A percentile compares a stretch with the other conserved stretches of the same genome.
Evolutionary conservation across 2,329 filamentous ascomycete species (phyloP).

Genomic region (Xylogone sp.): DNA sequence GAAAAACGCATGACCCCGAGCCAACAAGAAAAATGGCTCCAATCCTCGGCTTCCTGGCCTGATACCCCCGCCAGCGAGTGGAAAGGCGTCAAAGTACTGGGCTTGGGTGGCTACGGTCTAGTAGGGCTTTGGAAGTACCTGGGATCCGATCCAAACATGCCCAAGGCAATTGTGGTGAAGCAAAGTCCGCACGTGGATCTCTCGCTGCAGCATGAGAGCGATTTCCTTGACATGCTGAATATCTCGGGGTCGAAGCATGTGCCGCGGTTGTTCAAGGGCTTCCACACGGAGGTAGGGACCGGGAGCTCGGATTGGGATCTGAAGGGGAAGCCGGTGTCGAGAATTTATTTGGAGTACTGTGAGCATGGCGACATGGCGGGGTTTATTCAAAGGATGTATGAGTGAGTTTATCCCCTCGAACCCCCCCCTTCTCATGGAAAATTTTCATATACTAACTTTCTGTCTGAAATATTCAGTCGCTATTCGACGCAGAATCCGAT

Average conservation of each 20-base stretch:
- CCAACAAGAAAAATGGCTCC: neutral
- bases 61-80: neutral
- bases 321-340: neutral
- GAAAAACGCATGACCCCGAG: neutral
- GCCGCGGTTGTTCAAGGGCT: slow-evolving; percentile 3
- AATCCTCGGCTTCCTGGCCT: neutral
- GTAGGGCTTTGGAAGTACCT: slow-evolving; percentile 1
- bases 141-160: neutral
- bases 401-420: neutral
- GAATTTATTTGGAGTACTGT: slow-evolving; percentile 8
- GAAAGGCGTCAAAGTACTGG: slow-evolving; percentile 2
- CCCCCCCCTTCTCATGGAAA: neutral
- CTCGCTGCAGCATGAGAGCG: neutral
- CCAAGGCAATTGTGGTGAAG: slow-evolving; percentile 6
- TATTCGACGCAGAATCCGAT: neutral
- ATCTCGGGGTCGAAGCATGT: slow-evolving; percentile 2
- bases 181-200: neutral
- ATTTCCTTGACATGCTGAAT: slow-evolving; percentile 1
- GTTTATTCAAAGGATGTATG: neutral
- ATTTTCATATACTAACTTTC: neutral
- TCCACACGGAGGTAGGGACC: neutral
- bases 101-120: slow-evolving; percentile 1
- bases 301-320: slow-evolving; percentile 2
- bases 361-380: neutral
- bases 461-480: neutral